Base-by-base conservation (phyloP, 768 basidiomycete species). In the Tephrocybe rancida region DNA sequence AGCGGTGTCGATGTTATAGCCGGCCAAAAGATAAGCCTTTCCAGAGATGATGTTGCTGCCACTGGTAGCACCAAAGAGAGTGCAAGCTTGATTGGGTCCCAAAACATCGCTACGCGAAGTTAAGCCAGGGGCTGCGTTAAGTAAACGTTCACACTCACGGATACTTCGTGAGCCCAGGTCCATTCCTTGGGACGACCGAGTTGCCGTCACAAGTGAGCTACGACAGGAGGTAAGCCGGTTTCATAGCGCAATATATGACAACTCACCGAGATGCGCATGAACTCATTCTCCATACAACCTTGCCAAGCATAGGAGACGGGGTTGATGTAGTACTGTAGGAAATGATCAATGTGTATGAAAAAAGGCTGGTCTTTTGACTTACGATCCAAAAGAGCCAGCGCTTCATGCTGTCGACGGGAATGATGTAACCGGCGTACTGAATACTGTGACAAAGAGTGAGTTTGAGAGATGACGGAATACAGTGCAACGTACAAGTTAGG, bases 361-460 rank as follows among this genome's bases (percentile, higher is more conserved):
- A 16, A 9, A 16, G 35, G 14, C n/a, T 8, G 35, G n/a, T 5
- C 35, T 37, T 37, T 16, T 5, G n/a, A 75, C 84, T 57, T 60
- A 87, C 86, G 26, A 92, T 86, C 92, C 92, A 94, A 73, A 90
- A 91, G 8, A 94, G 65, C 88, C 88, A 92, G 38, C 85, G 74
- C 65, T 90, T 88, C 87, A 90, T 89, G 56, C 79, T 73, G 57
- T 76, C 74, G 6, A 82, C 79, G 0, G 86, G 86, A 54, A 90
- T 82, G 47, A 85, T 79, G 64, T 88, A 88, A 3, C 88, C 89
- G 18, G 80, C 75, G 63, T 88, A 93, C 59, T 84, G 73, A 48
- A 44, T 26, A 30, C 44, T 44, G 10, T 29, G 22, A 25, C 38
- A 16, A 8, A 41, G n/a, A 41, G 7, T 45, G 24, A 25, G 27